Conservation (phyloP, 2,329 filamentous ascomycete genomes). For the Bipolaris cookei region DNA sequence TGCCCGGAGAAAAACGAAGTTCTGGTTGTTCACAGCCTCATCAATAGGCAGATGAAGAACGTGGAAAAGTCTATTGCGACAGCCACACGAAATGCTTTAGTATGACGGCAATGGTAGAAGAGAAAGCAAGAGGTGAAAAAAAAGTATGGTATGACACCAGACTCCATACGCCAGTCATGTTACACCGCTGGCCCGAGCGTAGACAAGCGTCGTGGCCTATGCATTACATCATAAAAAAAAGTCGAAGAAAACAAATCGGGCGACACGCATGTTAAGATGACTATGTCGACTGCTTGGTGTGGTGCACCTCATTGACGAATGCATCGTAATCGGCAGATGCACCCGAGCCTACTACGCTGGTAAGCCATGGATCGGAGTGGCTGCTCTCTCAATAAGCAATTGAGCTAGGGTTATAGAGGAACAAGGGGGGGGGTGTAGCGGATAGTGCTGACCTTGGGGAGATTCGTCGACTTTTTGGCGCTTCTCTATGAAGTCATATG, state of each 20-base stretch:
- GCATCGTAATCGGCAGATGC: slow-evolving; percentile 24
- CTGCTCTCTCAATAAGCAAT: slow-evolving; percentile 44
- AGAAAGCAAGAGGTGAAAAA: neutral
- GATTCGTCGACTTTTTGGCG: slow-evolving; percentile 44
- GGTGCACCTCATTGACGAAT: slow-evolving; percentile 31
- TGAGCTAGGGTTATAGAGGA: slow-evolving; percentile 26
- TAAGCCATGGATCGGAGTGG: slow-evolving; percentile 35
- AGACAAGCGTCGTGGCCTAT: slow-evolving; percentile 25
- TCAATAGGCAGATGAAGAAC: neutral
- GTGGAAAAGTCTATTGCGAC: neutral
- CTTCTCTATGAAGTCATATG: slow-evolving; percentile 47
- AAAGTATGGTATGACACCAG: slow-evolving; percentile 4
- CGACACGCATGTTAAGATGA: neutral
- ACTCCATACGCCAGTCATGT: slow-evolving; percentile 25
- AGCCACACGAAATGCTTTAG: neutral
- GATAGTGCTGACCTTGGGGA: slow-evolving; percentile 44
- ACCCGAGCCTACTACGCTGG: slow-evolving; percentile 26
- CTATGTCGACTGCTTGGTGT: slow-evolving; percentile 20
- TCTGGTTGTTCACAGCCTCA: neutral
- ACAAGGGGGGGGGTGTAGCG: slow-evolving; percentile 16
- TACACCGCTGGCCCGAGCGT: slow-evolving; percentile 21
- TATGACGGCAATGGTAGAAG: neutral
- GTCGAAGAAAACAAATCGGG: slow-evolving; percentile 2
- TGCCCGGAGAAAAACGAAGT: neutral
- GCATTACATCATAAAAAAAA: slow-evolving; percentile 26